Evolutionary conservation across 768 basidiomycete species (phyloP).

Genomic region (Dacryopinax spathularia): DNA sequence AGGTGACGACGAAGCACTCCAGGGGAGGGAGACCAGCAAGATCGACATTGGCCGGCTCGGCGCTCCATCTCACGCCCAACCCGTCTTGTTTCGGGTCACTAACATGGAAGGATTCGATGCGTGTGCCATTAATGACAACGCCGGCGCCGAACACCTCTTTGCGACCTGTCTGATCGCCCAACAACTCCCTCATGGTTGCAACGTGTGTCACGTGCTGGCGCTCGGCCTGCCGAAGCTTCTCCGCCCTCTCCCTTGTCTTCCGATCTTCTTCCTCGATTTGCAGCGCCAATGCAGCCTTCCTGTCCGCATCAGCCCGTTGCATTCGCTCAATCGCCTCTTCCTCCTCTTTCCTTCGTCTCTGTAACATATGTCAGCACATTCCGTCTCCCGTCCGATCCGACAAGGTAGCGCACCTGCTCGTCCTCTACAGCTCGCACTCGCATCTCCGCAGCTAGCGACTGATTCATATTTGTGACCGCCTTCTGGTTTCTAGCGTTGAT

Average conservation of each 20-base stretch:
- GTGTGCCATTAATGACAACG: not conserved
- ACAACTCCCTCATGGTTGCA: not conserved
- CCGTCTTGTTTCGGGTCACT: not conserved
- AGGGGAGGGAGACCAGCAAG: not conserved
- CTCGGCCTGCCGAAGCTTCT: not conserved
- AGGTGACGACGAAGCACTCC: conserved; percentile 2
- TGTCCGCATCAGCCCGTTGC: not conserved
- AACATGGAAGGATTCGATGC: not conserved
- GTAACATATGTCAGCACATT: no score
- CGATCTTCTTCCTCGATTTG: not conserved
- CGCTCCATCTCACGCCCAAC: not conserved
- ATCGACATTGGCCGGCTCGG: not conserved
- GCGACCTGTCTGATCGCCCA: not conserved
- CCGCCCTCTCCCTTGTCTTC: not conserved
- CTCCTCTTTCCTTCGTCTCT: not conserved
- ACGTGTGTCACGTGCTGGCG: not conserved
- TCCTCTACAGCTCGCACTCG: not conserved
- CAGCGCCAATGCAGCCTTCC: not conserved
- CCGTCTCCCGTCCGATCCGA: no score
- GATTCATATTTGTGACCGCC: not conserved
- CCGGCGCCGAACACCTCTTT: not conserved
- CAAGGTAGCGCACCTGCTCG: conserved; percentile 1
- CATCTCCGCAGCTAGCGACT: not conserved
- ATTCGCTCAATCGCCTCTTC: not conserved
- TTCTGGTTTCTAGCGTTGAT: not conserved